Percentiles rank a stretch among this genome's conserved stretches.
phyloP scores from a whole-genome alignment of 2,329 filamentous ascomycete species.

The Cadophora malorum region DNA sequence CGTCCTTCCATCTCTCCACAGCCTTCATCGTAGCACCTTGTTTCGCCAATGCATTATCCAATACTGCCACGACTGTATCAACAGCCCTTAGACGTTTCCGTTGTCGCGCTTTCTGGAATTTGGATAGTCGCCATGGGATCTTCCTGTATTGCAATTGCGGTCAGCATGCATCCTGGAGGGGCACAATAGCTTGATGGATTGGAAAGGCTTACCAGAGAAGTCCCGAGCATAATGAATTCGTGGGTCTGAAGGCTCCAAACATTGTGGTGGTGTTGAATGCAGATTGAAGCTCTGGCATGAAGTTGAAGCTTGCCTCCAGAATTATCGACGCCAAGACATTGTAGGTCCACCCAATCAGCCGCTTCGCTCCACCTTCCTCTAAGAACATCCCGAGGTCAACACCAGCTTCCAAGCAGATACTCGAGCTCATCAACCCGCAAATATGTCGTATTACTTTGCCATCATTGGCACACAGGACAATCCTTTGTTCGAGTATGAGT shows the following conservation, averaged over 20 bases:
- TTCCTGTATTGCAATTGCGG: conserved; percentile 64
- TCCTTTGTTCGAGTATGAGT: conserved; percentile 95
- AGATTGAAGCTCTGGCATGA: conserved; percentile 9
- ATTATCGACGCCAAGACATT: conserved; percentile 39
- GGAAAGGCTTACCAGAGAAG: conserved; percentile 72
- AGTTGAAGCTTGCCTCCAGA: conserved; percentile 28
- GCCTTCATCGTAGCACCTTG: conserved; percentile 75
- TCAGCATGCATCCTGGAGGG: conserved; percentile 24
- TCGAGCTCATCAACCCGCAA: neutral
- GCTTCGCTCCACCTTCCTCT: conserved; percentile 25
- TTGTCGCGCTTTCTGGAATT: conserved; percentile 88
- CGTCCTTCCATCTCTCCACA: conserved; percentile 87
- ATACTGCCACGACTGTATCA: conserved; percentile 82
- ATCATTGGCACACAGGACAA: conserved; percentile 96
- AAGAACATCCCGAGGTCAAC: conserved; percentile 22
- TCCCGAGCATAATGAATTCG: conserved; percentile 77
- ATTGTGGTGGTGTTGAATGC: conserved; percentile 56
- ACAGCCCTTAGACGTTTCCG: conserved; percentile 83
- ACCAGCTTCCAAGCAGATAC: conserved; percentile 17
- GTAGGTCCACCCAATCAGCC: conserved; percentile 38
- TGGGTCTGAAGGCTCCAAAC: conserved; percentile 85
- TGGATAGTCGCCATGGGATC: conserved; percentile 93
- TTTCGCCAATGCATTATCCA: conserved; percentile 79
- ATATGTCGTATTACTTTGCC: conserved; percentile 98
- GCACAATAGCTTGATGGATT: neutral